Evolutionary conservation across 2,329 filamentous ascomycete species (phyloP), one percentile per base, ranked within the genome.

Genomic region (Ceratocystis cacaofunesta): DNA sequence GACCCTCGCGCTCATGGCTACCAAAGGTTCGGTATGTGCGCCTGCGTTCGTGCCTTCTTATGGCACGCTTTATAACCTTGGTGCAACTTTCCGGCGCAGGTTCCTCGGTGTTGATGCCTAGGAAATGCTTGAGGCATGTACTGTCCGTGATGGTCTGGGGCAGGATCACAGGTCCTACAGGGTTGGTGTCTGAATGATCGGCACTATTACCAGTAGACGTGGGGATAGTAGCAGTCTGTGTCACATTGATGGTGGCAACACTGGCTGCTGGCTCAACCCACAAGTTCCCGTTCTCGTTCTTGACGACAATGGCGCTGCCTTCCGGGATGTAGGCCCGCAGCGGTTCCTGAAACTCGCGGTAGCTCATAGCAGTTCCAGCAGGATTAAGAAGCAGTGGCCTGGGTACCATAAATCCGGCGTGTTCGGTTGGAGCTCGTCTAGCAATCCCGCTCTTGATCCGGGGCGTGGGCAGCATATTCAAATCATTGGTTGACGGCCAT

Each of bases 221-320:
- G 10, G 43, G 61, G 7, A 17, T 8, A 1, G 52, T 1, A 5
- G 28, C 6, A n/a, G 4, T 30, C 30, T 19, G 55, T 2, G 61
- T 62, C 25, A 50, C 22, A 44, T 43, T 62, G 8, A 36, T 32
- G 8, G 61, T 50, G 10, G 30, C 61, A 7, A 48, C 22, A 32
- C 32, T 50, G 6, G 61, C 28, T n/a, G 19, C 43, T 7, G 61
- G 61, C 61, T 62, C 61, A 12, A 62, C 17, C 17, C 43, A 32
- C 17, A 62, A 25, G 17, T 32, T 46, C 5, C 61, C 61, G 19
- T 48, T 32, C 12, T 62, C 19, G 61, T 62, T 62, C 15, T 50
- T 62, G 15, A 50, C 61, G 19, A 62, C 17, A 30, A 62, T 62
- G 12, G 61, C 61, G 61, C 61, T 50, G 15, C 48, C 32, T 28